A percentile compares a stretch with the other conserved stretches of the same genome.
Conservation (phyloP, 192 early-diverging fungal species). For the Coemansia sp. region DNA sequence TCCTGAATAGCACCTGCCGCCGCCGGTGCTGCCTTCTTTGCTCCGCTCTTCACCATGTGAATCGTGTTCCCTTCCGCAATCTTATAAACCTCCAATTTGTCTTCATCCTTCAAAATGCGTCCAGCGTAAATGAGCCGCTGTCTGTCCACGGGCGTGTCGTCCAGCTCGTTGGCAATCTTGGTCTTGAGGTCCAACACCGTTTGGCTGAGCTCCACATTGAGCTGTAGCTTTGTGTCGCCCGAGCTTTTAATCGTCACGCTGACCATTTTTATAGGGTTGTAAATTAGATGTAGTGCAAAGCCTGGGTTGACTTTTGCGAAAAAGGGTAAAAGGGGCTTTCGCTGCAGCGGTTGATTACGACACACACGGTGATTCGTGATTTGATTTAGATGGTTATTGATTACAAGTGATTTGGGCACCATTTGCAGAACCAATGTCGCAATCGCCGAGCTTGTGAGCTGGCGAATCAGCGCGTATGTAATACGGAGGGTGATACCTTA, state of each 20-base stretch:
- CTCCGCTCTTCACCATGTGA: slow-evolving; percentile 80
- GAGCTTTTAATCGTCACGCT: slow-evolving; percentile 33
- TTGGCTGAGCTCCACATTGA: slow-evolving; percentile 46
- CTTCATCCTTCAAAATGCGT: slow-evolving; percentile 88
- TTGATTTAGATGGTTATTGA: no score
- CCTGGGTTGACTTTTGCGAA: background rate
- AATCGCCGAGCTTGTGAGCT: no score
- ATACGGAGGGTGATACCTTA: no score
- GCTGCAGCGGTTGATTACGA: no score
- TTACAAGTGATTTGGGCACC: no score
- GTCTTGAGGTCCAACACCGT: slow-evolving; percentile 76
- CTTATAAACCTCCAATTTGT: slow-evolving; percentile 75
- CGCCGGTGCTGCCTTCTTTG: slow-evolving; percentile 48
- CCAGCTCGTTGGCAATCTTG: slow-evolving; percentile 61
- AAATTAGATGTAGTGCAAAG: background rate
- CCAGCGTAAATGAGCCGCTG: slow-evolving; percentile 94
- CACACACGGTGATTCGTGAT: no score
- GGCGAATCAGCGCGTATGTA: no score
- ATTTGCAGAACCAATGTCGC: no score
- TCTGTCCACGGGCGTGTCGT: slow-evolving; percentile 61
- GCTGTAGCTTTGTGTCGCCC: slow-evolving; percentile 12
- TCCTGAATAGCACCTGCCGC: slow-evolving; percentile 30
- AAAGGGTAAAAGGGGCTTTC: background rate
- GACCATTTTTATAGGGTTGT: slow-evolving; percentile 1
- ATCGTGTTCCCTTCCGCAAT: slow-evolving; percentile 83